Conservation (phyloP, 805 yeast species). For the Starmera dryadoides region DNA sequence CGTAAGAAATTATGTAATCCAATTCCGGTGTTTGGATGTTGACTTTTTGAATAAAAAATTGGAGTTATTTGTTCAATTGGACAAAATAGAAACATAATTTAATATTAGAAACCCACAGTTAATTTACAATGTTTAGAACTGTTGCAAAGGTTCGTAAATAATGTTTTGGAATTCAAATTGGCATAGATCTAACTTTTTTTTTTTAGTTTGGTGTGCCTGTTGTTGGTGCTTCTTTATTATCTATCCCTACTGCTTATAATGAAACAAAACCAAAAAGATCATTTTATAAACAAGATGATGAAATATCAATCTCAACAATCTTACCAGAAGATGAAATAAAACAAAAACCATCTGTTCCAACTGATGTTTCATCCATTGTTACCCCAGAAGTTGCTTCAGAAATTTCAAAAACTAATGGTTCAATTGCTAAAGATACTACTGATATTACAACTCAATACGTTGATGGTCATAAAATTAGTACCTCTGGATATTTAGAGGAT, state of each 20-base stretch:
- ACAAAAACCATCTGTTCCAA: conserved; percentile 1
- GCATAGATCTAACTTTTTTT: neutral
- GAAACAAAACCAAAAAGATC: conserved; percentile 18
- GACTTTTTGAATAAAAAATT: no score
- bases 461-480: conserved; percentile 19
- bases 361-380: neutral
- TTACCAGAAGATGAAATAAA: conserved; percentile 1
- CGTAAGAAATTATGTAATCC: no score
- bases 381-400: conserved; percentile 10
- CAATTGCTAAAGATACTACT: neutral
- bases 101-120: no score
- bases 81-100: no score
- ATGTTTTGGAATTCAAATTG: no score
- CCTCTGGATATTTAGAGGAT: conserved; percentile 16
- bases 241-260: conserved; percentile 35
- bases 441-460: conserved; percentile 8
- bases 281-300: conserved; percentile 15
- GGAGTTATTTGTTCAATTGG: no score
- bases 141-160: neutral
- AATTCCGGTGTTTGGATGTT: no score
- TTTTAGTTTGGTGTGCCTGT: conserved; percentile 14
- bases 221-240: conserved; percentile 10
- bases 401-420: no score
- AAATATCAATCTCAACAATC: conserved; percentile 6
- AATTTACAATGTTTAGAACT: neutral